Percentiles rank a stretch among this genome's conserved stretches.
Conservation (phyloP, 2,329 filamentous ascomycete species). For the Tolypocladium tundrense region DNA sequence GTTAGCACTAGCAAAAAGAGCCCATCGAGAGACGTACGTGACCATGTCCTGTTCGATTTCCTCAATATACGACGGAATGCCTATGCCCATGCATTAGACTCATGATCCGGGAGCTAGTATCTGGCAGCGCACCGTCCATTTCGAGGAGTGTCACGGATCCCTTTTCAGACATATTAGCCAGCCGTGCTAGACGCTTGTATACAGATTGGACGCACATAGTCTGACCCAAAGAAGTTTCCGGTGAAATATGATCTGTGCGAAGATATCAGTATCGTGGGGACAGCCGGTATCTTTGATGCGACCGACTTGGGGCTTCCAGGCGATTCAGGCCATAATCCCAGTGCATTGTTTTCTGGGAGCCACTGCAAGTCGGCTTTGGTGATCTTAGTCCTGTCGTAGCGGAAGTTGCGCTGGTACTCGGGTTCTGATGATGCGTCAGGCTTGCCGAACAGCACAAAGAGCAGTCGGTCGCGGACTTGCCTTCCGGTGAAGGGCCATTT, state of each 20-base stretch:
- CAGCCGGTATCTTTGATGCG: neutral
- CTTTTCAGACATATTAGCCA: neutral
- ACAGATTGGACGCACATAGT: neutral
- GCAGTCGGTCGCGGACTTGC: neutral
- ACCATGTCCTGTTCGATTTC: neutral
- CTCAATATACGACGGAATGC: neutral
- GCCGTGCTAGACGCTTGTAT: neutral
- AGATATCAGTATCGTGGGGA: neutral
- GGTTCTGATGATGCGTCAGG: neutral
- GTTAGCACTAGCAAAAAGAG: neutral
- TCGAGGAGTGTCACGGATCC: neutral
- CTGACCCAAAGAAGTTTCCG: neutral
- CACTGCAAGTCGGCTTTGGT: neutral
- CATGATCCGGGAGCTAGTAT: neutral
- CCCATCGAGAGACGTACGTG: neutral
- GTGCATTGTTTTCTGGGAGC: neutral
- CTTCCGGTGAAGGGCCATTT: neutral
- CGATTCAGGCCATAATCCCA: neutral
- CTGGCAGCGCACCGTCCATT: neutral
- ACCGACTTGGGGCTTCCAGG: neutral
- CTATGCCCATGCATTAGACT: neutral
- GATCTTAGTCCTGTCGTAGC: neutral
- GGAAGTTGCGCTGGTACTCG: neutral
- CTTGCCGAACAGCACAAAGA: neutral
- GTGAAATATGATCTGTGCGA: neutral